Conservation (phyloP, 2,329 filamentous ascomycete genomes). For the Stachybotrys chartarum region DNA sequence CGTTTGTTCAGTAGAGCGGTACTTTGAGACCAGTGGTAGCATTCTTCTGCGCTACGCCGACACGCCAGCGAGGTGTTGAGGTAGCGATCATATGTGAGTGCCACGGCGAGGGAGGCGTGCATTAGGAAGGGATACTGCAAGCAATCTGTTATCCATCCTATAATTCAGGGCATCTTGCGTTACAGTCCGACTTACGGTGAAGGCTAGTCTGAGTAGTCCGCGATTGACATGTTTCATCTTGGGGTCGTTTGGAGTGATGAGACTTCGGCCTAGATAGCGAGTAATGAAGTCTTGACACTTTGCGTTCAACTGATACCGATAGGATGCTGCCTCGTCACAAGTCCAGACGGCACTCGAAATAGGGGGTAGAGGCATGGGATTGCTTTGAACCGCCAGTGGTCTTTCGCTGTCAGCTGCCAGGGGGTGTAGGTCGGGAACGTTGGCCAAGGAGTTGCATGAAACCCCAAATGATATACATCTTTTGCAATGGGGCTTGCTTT, state of each 20-base stretch:
- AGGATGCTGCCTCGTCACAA: slow-evolving; percentile 12
- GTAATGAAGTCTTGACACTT: slow-evolving; percentile 34
- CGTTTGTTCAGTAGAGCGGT: slow-evolving; percentile 30
- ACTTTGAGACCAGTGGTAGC: slow-evolving; percentile 34
- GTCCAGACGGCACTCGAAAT: slow-evolving; percentile 26
- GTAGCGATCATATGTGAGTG: slow-evolving; percentile 30
- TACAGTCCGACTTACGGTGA: slow-evolving; percentile 21
- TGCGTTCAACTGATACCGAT: slow-evolving; percentile 25
- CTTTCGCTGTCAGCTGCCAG: slow-evolving; percentile 14
- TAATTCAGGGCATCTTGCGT: too few relatives aligned
- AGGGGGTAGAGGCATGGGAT: slow-evolving; percentile 12
- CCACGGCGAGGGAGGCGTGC: slow-evolving; percentile 37
- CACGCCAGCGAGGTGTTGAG: slow-evolving; percentile 12
- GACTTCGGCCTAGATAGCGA: slow-evolving; percentile 28
- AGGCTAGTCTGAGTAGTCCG: slow-evolving; percentile 28
- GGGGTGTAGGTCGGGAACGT: slow-evolving; percentile 29
- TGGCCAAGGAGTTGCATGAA: slow-evolving; percentile 32
- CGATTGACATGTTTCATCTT: slow-evolving; percentile 29
- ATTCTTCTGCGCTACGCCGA: slow-evolving; percentile 27
- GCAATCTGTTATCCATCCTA: not conserved
- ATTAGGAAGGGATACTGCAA: slow-evolving; percentile 34
- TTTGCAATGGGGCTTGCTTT: slow-evolving; percentile 34
- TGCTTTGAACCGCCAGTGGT: slow-evolving; percentile 9
- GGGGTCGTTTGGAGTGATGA: slow-evolving; percentile 27
- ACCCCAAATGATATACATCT: slow-evolving; percentile 35